A percentile compares a stretch with the other conserved stretches of the same genome.
These are phyloP conservation scores for Leccinellum albellum DNA, from an alignment of 768 basidiomycete genomes.

Conservation along the genomic window DNA sequence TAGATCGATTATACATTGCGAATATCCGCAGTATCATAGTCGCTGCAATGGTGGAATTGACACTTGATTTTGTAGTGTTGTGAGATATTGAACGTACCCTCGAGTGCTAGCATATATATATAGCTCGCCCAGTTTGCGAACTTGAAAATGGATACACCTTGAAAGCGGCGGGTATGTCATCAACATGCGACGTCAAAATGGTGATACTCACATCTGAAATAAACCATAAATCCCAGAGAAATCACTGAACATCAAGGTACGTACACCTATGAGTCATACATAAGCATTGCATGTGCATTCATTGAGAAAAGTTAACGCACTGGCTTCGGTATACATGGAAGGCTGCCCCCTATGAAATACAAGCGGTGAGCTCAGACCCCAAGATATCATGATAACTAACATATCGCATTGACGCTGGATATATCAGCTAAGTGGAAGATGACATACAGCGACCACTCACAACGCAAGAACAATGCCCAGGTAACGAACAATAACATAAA, in stretches of 20 bases:
- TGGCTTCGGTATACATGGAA: background rate
- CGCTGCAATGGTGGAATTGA: background rate
- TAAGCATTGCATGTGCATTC: background rate
- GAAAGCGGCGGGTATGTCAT: background rate
- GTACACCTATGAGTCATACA: background rate
- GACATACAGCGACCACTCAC: background rate
- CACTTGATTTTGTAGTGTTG: background rate
- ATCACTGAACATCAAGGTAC: background rate
- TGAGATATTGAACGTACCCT: background rate
- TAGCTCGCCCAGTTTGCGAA: slow-evolving; percentile 9
- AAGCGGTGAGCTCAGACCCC: background rate
- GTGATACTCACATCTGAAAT: slow-evolving; percentile 2
- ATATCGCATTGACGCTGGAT: slow-evolving; percentile 1
- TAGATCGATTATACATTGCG: slow-evolving; percentile 10
- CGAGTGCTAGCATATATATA: slow-evolving; percentile 6
- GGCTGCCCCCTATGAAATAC: background rate
- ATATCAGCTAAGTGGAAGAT: background rate
- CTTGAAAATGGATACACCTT: slow-evolving; percentile 1
- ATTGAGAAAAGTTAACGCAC: background rate
- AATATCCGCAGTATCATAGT: slow-evolving; percentile 8
- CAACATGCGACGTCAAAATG: background rate
- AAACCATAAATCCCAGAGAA: background rate
- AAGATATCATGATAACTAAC: background rate
- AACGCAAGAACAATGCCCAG: slow-evolving; percentile 4
- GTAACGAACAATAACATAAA: slow-evolving; percentile 8